Evolutionary conservation across 2,329 filamentous ascomycete species (phyloP), one percentile per base, ranked within the genome.

Genomic region (Epichloe sp.): DNA sequence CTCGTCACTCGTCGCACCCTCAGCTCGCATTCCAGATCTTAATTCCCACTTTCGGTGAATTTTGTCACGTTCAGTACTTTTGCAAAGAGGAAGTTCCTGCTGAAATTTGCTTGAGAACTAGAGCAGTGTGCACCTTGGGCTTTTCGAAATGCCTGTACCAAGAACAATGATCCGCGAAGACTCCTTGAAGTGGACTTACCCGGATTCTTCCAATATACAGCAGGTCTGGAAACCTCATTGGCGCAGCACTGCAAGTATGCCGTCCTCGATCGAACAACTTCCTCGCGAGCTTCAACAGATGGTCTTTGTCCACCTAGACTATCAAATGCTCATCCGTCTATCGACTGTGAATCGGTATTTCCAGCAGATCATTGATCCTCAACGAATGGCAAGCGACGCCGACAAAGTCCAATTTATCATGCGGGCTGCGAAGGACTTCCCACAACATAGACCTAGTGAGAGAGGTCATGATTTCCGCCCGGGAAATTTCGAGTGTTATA

Each of bases 371-470:
- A 59, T 71, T 47, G 56, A 68, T 31, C 66, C 68, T 3, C 63
- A 60, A 45, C 53, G 48, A 12, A 66, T 68, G 58, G 66, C 68
- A n/a, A 57, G 62, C 23, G 52, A 61, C 5, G 41, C 50, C 17
- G 68, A 71, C 57, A 71, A 68, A 56, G 62, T 68, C 48, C 57
- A 67, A 44, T 71, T 71, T 45, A 64, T 71, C 55, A 68, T 70
- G 66, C 62, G 61, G 35, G 68, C 68, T 2, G 68, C 65, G 51
- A 70, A 67, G 42, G 63, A 68, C 59, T 71, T 71, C 51, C 58
- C 63, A 1, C 66, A 69, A 31, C 68, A 71, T 55, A 65, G 68
- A 19, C 64, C 67, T 5, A 64, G 60, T 53, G 64, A 67, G 45
- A 67, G 63, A 53, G 64, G 63, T 8, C 62, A 62, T 46, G 62